These are phyloP conservation scores for Neurospora hispaniola DNA, from an alignment of 495 filamentous ascomycete species.

Conservation along the genomic window DNA sequence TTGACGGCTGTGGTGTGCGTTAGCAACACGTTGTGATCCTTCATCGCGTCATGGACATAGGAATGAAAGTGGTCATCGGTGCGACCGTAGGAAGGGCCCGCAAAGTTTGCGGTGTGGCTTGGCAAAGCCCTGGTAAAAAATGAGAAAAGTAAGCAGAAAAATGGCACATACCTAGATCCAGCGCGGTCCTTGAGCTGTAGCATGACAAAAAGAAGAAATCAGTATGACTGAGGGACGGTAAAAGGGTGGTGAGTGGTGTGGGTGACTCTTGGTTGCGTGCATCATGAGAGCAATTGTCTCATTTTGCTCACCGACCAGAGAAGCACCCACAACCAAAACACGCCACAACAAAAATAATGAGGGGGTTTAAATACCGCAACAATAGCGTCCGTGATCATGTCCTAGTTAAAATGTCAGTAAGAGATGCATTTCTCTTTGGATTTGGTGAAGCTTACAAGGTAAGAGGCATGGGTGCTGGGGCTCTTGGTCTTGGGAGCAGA, in stretches of 20 bases:
- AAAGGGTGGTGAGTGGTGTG: neutral
- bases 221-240: conserved; percentile 22
- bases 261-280: conserved; percentile 8
- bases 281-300: conserved; percentile 14
- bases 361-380: conserved; percentile 45
- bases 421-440: conserved; percentile 10
- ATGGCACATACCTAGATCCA: conserved; percentile 47
- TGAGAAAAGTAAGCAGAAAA: neutral
- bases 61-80: neutral
- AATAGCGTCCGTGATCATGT: conserved; percentile 62
- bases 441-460: conserved; percentile 40
- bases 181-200: conserved; percentile 54
- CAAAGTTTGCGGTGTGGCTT: neutral
- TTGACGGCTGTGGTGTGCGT: conserved; percentile 57
- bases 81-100: neutral
- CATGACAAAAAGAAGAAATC: conserved; percentile 27
- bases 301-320: conserved; percentile 8
- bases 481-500: conserved; percentile 13
- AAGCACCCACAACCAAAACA: conserved; percentile 13
- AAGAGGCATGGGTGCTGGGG: conserved; percentile 39
- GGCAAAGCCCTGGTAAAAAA: conserved; percentile 5
- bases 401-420: conserved; percentile 37
- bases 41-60: neutral
- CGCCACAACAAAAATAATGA: conserved; percentile 28
- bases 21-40: conserved; percentile 22